Conservation (phyloP, 768 basidiomycete species). For the Cystofilobasidium macerans region DNA sequence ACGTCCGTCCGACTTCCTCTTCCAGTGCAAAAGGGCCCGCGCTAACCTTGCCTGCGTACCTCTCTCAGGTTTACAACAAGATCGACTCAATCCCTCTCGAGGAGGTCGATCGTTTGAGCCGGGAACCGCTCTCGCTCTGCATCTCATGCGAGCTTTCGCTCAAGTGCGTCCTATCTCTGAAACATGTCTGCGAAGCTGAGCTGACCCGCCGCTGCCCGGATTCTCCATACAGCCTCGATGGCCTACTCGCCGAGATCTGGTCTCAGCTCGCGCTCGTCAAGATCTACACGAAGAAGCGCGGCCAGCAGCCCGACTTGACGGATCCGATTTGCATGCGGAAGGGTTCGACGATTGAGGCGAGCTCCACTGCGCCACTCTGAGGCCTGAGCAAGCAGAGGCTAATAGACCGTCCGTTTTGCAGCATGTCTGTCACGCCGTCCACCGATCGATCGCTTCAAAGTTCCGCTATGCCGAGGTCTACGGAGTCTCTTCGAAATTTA, state of each 20-base stretch:
- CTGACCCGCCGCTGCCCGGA: background rate
- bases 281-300: slow-evolving; percentile 94
- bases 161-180: slow-evolving; percentile 48
- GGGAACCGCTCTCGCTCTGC: slow-evolving; percentile 73
- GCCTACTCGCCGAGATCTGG: slow-evolving; percentile 44
- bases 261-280: slow-evolving; percentile 50
- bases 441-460: slow-evolving; percentile 74
- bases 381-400: too few relatives aligned
- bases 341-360: slow-evolving; percentile 84
- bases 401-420: too few relatives aligned
- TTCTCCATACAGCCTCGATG: slow-evolving; percentile 35
- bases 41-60: background rate
- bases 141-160: slow-evolving; percentile 93
- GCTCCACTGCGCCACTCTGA: too few relatives aligned
- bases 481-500: slow-evolving; percentile 38
- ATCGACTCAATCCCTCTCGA: slow-evolving; percentile 54
- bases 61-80: slow-evolving; percentile 78
- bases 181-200: background rate
- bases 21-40: too few relatives aligned
- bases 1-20: slow-evolving; percentile 27
- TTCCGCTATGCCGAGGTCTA: slow-evolving; percentile 80
- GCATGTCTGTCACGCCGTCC: slow-evolving; percentile 86
- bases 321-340: slow-evolving; percentile 78
- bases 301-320: slow-evolving; percentile 77
- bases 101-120: slow-evolving; percentile 66